Evolutionary conservation across 2,329 filamentous ascomycete genomes (phyloP).

Genomic region (Thelonectria discophora): DNA sequence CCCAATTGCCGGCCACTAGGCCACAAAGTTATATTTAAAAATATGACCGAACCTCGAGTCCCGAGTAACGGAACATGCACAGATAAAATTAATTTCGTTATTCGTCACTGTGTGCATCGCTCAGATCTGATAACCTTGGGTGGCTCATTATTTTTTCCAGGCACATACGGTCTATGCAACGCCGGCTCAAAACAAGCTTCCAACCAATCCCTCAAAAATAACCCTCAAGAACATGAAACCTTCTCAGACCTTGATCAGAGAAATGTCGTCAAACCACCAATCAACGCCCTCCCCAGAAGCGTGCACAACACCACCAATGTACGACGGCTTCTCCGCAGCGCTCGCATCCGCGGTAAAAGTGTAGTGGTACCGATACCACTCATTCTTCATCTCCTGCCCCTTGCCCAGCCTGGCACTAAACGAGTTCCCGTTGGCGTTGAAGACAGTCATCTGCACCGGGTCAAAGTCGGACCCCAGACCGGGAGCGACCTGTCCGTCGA

Average conservation of each 20-base stretch:
- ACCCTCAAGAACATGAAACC: too few relatives aligned
- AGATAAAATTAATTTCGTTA: too few relatives aligned
- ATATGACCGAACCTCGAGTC: too few relatives aligned
- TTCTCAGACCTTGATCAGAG: slow-evolving; percentile 5
- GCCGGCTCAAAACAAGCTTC: too few relatives aligned
- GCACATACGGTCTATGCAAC: too few relatives aligned
- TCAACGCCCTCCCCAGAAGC: slow-evolving; percentile 2
- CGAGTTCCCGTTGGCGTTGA: slow-evolving; percentile 5
- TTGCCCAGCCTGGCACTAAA: slow-evolving; percentile 12
- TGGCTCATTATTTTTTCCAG: too few relatives aligned
- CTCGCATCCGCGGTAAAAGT: background rate
- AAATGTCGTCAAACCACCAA: slow-evolving; percentile 18
- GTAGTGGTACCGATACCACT: slow-evolving; percentile 13
- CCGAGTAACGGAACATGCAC: too few relatives aligned
- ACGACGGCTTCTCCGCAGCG: background rate
- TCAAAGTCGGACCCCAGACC: slow-evolving; percentile 8
- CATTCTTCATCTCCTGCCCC: background rate
- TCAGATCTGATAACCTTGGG: too few relatives aligned
- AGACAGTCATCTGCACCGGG: slow-evolving; percentile 3
- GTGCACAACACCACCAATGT: slow-evolving; percentile 1
- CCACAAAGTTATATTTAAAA: too few relatives aligned
- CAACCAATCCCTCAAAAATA: too few relatives aligned
- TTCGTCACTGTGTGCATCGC: too few relatives aligned
- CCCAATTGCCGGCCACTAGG: too few relatives aligned
- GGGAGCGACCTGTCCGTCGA: background rate